These are phyloP conservation scores for Triangularia verruculosa DNA, from an alignment of 2,329 filamentous ascomycete genomes.

Conservation along the genomic window DNA sequence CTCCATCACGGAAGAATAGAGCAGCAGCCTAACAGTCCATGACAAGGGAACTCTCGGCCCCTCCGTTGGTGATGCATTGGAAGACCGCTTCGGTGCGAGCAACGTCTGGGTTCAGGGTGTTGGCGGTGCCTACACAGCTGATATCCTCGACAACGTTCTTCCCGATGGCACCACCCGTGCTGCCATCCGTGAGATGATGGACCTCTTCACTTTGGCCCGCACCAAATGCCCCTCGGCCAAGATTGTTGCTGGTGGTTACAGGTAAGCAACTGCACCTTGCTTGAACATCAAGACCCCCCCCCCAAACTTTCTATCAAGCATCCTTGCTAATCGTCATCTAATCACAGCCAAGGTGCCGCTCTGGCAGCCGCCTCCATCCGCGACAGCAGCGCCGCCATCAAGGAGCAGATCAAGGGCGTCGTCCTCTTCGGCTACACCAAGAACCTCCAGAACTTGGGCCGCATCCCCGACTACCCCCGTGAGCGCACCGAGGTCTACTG, in stretches of 20 bases:
- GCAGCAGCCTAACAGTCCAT: not conserved
- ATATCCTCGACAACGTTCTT: constrained; percentile 20
- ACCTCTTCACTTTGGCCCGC: constrained; percentile 39
- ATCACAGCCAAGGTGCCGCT: constrained; percentile 40
- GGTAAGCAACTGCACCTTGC: not conserved
- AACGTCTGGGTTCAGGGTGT: constrained; percentile 46
- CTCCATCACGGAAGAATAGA: not conserved
- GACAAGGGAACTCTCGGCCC: constrained; percentile 29
- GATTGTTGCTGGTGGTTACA: constrained; percentile 40
- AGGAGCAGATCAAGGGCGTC: constrained; percentile 35
- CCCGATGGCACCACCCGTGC: constrained; percentile 20
- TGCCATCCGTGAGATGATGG: constrained; percentile 41
- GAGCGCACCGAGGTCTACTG: constrained; percentile 39
- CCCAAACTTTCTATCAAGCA: constrained; percentile 38
- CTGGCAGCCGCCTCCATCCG: constrained; percentile 40
- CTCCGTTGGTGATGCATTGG: constrained; percentile 31
- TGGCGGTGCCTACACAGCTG: constrained; percentile 34
- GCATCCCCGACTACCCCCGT: constrained; percentile 38
- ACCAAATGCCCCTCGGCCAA: constrained; percentile 42
- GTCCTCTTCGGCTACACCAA: constrained; percentile 39
- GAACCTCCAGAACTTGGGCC: constrained; percentile 40
- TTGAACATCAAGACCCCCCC: not conserved
- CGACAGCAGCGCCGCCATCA: constrained; percentile 30
- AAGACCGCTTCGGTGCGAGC: constrained; percentile 27
- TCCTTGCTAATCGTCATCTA: constrained; percentile 26